Percentiles rank a stretch among this genome's conserved stretches.
phyloP scores from a whole-genome alignment of 768 basidiomycete species.

The Trametes maxima region DNA sequence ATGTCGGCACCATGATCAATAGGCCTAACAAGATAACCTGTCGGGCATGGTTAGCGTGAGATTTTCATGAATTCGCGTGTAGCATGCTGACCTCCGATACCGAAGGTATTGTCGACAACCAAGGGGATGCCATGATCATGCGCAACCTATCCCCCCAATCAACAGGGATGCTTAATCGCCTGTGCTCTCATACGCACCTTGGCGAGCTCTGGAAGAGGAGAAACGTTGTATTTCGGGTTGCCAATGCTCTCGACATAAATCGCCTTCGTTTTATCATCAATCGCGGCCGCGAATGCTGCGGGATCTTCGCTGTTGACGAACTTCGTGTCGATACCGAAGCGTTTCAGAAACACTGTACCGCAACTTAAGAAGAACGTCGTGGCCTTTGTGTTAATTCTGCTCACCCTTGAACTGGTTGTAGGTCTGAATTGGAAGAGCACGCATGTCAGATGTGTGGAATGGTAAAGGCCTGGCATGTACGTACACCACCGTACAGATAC shows the following conservation, averaged over 20 bases:
- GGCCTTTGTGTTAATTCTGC: not conserved
- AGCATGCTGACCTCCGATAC: conserved; percentile 53
- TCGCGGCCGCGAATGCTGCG: conserved; percentile 60
- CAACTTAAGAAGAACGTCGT: not conserved
- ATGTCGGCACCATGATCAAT: conserved; percentile 80
- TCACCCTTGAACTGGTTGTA: conserved; percentile 75
- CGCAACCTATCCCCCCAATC: conserved; percentile 50
- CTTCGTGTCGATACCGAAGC: conserved; percentile 64
- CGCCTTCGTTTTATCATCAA: conserved; percentile 78
- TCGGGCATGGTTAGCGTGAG: not conserved
- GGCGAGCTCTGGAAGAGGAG: conserved; percentile 68
- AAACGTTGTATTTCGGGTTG: conserved; percentile 75
- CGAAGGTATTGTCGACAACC: conserved; percentile 82
- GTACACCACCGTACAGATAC: conserved; percentile 68
- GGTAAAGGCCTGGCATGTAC: conserved; percentile 25
- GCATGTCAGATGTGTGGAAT: not conserved
- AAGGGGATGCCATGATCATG: conserved; percentile 73
- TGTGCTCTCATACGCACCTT: conserved; percentile 44
- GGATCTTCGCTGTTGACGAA: conserved; percentile 62
- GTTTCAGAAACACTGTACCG: conserved; percentile 62
- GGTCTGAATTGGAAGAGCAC: conserved; percentile 37
- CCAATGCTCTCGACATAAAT: conserved; percentile 77
- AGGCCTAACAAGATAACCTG: conserved; percentile 64
- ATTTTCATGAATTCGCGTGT: no score
- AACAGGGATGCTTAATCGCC: no score